Conservation (phyloP, 768 basidiomycete genomes). For the Rhodotorula diobovata region DNA sequence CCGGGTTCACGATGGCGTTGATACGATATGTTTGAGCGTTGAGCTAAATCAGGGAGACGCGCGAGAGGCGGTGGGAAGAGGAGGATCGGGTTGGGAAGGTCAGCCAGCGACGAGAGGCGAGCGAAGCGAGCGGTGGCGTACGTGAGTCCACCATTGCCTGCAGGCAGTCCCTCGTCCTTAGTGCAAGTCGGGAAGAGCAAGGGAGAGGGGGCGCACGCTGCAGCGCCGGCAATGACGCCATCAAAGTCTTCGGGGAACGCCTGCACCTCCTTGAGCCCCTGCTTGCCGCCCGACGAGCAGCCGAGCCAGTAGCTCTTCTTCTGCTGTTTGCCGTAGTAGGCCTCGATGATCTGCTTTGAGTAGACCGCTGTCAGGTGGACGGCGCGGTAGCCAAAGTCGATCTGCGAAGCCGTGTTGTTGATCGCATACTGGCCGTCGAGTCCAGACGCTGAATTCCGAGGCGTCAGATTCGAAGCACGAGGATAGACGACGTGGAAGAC, state of each 20-base stretch:
- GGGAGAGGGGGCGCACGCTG: not conserved
- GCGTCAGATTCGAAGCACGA: accelerated
- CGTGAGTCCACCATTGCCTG: too few species aligned
- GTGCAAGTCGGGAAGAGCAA: too few species aligned
- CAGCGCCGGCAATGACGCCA: slow-evolving; percentile 32
- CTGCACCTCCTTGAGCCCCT: slow-evolving; percentile 31
- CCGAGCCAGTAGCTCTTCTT: slow-evolving; percentile 35
- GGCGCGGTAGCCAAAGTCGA: slow-evolving; percentile 34
- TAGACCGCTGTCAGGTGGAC: slow-evolving; percentile 38
- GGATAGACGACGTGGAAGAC: too few species aligned
- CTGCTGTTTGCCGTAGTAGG: slow-evolving; percentile 27
- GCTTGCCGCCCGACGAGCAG: slow-evolving; percentile 41
- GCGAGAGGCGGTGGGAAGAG: too few species aligned
- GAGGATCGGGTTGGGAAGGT: too few species aligned
- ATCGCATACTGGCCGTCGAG: slow-evolving; percentile 33
- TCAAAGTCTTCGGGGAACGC: slow-evolving; percentile 35
- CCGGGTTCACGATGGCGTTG: slow-evolving; percentile 31
- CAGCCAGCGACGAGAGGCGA: too few species aligned
- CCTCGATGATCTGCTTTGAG: slow-evolving; percentile 35
- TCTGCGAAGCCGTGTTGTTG: slow-evolving; percentile 17
- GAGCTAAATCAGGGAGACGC: slow-evolving; percentile 1
- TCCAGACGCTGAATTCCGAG: too few species aligned
- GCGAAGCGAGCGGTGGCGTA: too few species aligned
- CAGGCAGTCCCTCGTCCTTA: too few species aligned
- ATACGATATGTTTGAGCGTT: slow-evolving; percentile 25